These are phyloP conservation scores for Colletotrichum lupini DNA, from an alignment of 2,329 filamentous ascomycete genomes.

Conservation along the genomic window DNA sequence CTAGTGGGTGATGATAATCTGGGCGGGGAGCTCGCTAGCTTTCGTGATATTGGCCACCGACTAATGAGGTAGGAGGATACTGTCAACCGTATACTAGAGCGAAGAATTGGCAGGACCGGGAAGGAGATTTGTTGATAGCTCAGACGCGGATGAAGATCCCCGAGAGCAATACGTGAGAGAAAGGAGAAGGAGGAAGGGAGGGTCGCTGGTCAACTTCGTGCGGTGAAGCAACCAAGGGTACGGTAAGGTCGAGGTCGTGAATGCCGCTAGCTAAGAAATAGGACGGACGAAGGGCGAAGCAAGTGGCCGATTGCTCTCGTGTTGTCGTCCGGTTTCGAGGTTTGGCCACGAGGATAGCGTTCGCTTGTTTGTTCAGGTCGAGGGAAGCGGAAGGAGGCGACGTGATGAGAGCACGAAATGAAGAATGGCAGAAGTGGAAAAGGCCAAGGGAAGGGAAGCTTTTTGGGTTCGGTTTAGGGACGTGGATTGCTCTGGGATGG, in stretches of 20 bases:
- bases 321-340: slow-evolving; percentile 23
- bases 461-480: slow-evolving; percentile 35
- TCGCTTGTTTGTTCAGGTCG: slow-evolving; percentile 18
- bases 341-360: slow-evolving; percentile 17
- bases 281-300: slow-evolving; percentile 17
- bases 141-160: slow-evolving; percentile 15
- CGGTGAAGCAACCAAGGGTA: background rate
- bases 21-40: slow-evolving; percentile 19
- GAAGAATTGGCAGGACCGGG: background rate
- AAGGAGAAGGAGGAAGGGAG: background rate
- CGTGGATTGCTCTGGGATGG: slow-evolving; percentile 27
- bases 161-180: slow-evolving; percentile 1
- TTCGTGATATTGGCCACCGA: slow-evolving; percentile 4
- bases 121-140: background rate
- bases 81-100: background rate
- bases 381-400: slow-evolving; percentile 11
- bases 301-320: slow-evolving; percentile 24
- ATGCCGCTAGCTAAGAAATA: slow-evolving; percentile 19
- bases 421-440: slow-evolving; percentile 23
- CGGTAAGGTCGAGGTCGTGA: background rate
- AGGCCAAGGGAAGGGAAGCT: slow-evolving; percentile 36
- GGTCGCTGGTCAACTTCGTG: slow-evolving; percentile 20
- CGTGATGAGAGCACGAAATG: slow-evolving; percentile 22
- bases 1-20: slow-evolving; percentile 22
- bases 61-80: background rate